Base-by-base conservation (phyloP, 345 rosid genomes). In the Ceriops decandra region DNA sequence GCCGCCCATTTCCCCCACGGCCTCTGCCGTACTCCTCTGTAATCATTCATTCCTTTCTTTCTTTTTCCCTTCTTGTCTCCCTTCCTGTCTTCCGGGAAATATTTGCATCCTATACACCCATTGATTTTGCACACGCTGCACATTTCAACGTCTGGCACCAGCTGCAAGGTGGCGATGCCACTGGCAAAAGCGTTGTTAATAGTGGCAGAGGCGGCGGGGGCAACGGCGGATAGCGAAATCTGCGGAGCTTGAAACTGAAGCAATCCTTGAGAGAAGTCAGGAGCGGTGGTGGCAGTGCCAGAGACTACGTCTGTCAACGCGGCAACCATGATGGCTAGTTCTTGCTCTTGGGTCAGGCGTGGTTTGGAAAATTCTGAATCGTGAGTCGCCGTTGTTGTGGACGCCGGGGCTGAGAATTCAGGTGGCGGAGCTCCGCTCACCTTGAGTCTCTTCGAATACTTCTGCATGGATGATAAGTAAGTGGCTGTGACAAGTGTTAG, bases 1-100 rank as follows among this genome's bases (percentile, higher is more conserved):
- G 99, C 91, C 4, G 99, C 97, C 85, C 95, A 95, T 70, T 91
- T 95, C 0, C 99, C 98, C 99, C 99, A 95, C 2, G 99, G 99
- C 80, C 98, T 79, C 77, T 91, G 99, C 74, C 99, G 87, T 63
- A 91, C 99, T 47, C 99, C 99, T 70, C 99, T 83, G 90, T 74
- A 95, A 26, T 84, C 91, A 76, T 84, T 95, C 81, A 81, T 89
- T 72, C 28, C 81, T 70, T 80, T 72, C 78, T 76, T 17, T 76
- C 71, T 71, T 76, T 36, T 64, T 74, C 72, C 56, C 59, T 52
- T 63, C 66, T 67, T 58, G 2, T 56, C 59, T 56, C 24, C 30
- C 60, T 47, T 8, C 52, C 57, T 63, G 33, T 76, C 70, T 58
- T 80, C 80, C 71, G 93, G 87, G 81, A 82, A 81, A 47, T 24